phyloP scores from a whole-genome alignment of 2,329 filamentous ascomycete species.

The Fusarium verticillioides region DNA sequence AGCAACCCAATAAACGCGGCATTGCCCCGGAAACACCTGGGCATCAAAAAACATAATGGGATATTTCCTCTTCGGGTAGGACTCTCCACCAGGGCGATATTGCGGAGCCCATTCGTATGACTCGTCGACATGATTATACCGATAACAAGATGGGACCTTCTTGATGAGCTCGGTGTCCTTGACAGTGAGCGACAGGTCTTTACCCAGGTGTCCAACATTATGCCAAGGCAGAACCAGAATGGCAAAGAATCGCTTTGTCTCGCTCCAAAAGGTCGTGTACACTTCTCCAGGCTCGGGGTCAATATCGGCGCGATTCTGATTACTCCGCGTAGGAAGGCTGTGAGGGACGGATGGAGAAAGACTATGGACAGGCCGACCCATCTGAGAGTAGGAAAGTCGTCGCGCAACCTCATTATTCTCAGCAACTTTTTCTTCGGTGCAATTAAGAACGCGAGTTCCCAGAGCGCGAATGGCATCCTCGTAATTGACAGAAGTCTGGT shows the following conservation, averaged over 20 bases:
- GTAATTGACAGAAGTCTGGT: rapidly evolving
- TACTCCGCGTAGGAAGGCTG: not conserved
- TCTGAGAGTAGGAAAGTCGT: not conserved
- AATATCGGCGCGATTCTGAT: not conserved
- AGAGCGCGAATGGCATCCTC: not conserved
- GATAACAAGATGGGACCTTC: not conserved
- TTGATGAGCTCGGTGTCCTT: not conserved
- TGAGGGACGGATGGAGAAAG: rapidly evolving
- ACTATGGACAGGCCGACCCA: not conserved
- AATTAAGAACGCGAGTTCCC: conserved; percentile 10
- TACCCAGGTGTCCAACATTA: rapidly evolving
- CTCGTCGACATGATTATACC: not conserved
- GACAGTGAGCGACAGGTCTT: not conserved
- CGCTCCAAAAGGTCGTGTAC: not conserved
- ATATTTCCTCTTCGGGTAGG: not conserved
- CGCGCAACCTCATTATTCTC: not conserved
- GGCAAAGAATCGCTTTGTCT: not conserved
- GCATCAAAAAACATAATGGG: conserved; percentile 19
- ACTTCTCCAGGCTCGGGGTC: conserved; percentile 5
- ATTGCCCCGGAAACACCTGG: not conserved
- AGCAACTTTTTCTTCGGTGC: not conserved
- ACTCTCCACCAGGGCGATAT: not conserved
- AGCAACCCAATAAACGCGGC: conserved; percentile 5
- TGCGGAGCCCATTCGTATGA: not conserved
- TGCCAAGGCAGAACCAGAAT: not conserved